A percentile compares a stretch with the other conserved stretches of the same genome.
Conservation (phyloP, 2,329 filamentous ascomycete species). For the Arthrobotrys sinensis region DNA sequence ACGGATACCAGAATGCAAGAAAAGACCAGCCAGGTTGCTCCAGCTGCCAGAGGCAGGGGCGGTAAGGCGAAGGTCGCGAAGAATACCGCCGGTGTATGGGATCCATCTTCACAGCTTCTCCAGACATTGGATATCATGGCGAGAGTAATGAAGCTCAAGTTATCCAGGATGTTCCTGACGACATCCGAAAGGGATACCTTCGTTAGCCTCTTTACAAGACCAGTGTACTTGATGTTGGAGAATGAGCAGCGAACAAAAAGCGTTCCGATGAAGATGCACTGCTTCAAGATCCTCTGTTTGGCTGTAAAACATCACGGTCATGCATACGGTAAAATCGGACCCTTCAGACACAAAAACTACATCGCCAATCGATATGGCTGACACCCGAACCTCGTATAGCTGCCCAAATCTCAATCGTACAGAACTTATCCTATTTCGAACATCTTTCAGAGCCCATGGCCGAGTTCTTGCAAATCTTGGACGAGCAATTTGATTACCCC, state of each 20-base stretch:
- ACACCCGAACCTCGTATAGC: slow-evolving; percentile 72
- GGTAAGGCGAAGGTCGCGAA: slow-evolving; percentile 81
- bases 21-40: slow-evolving; percentile 81
- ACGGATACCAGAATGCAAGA: slow-evolving; percentile 94
- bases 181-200: slow-evolving; percentile 97
- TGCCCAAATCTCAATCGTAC: slow-evolving; percentile 96
- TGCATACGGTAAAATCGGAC: slow-evolving; percentile 81
- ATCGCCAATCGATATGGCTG: too few relatives aligned
- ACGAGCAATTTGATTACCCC: slow-evolving; percentile 97
- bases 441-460: slow-evolving; percentile 99
- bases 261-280: slow-evolving; percentile 92
- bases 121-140: slow-evolving; percentile 93
- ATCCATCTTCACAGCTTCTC: slow-evolving; percentile 89
- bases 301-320: slow-evolving; percentile 98
- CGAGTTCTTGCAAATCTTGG: slow-evolving; percentile 94
- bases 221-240: slow-evolving; percentile 93
- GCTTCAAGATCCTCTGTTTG: slow-evolving; percentile 95
- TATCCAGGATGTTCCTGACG: slow-evolving; percentile 93
- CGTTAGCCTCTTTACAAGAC: slow-evolving; percentile 89
- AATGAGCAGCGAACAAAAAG: slow-evolving; percentile 93
- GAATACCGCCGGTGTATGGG: slow-evolving; percentile 84
- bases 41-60: slow-evolving; percentile 75
- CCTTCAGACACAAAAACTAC: not conserved
- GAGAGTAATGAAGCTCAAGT: slow-evolving; percentile 82
- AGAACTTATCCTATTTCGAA: slow-evolving; percentile 98